These are phyloP conservation scores for Syzygium malaccense DNA, from an alignment of 441 rosid genomes.

Conservation along the genomic window DNA sequence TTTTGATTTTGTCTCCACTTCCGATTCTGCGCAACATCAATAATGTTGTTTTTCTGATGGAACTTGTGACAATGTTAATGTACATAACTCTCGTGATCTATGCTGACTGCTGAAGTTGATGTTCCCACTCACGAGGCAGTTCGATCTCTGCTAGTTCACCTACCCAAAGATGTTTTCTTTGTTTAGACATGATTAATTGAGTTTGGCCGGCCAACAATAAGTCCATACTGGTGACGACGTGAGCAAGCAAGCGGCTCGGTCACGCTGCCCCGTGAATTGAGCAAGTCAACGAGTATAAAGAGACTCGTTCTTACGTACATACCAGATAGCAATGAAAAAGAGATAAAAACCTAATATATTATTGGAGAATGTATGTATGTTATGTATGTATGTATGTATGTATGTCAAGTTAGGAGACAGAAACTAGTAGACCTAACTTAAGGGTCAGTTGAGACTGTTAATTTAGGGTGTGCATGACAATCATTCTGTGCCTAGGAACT, in stretches of 20 bases:
- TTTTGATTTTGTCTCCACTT: neutral
- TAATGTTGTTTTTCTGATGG: neutral
- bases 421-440: neutral
- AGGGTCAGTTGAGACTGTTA: neutral
- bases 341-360: neutral
- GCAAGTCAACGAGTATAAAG: neutral
- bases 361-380: neutral
- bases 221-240: neutral
- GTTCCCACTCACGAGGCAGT: neutral
- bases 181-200: neutral
- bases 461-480: too few species aligned
- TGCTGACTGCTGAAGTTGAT: neutral
- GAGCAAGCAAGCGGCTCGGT: neutral
- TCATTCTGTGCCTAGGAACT: too few species aligned
- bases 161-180: neutral
- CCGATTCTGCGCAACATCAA: neutral
- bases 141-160: neutral
- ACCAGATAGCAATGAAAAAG: neutral
- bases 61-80: neutral
- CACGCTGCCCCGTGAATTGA: neutral
- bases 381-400: neutral
- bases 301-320: neutral
- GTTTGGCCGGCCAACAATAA: neutral
- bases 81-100: neutral
- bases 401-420: neutral